Evolutionary conservation across 2,329 filamentous ascomycete genomes (phyloP).

Genomic region (Graphilbum sp.): DNA sequence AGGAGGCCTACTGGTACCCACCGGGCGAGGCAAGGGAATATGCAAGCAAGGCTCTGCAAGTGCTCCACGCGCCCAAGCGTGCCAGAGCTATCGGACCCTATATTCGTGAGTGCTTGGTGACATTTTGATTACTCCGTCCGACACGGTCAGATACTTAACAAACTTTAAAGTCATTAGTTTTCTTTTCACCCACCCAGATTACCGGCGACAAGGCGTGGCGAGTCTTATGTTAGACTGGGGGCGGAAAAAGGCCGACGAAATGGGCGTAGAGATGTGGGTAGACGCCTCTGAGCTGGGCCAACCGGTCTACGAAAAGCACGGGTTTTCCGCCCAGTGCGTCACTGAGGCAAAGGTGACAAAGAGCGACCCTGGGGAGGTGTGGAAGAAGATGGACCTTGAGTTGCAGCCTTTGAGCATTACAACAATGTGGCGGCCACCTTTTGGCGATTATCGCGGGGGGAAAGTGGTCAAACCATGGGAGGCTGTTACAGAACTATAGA

Average conservation of each 20-base stretch:
- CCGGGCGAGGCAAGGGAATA: slow-evolving; percentile 1
- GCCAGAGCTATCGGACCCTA: neutral
- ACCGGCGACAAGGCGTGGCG: neutral
- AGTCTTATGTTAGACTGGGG: neutral
- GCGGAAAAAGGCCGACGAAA: neutral
- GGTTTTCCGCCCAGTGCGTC: too few relatives aligned
- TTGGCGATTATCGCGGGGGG: too few relatives aligned
- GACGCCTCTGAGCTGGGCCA: neutral
- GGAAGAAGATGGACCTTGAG: too few relatives aligned
- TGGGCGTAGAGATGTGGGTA: neutral
- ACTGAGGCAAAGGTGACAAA: too few relatives aligned
- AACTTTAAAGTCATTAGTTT: neutral
- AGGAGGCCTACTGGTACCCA: neutral
- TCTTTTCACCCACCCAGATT: slow-evolving; percentile 1
- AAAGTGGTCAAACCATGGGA: too few relatives aligned
- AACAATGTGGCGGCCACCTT: too few relatives aligned
- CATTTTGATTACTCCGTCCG: too few relatives aligned
- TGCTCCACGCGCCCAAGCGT: neutral
- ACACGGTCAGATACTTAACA: too few relatives aligned
- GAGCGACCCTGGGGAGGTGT: too few relatives aligned
- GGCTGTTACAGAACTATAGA: too few relatives aligned
- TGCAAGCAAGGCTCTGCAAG: neutral
- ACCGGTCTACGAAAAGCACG: slow-evolving; percentile 1
- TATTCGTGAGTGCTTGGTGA: neutral
- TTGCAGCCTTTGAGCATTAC: too few relatives aligned